A percentile compares a stretch with the other conserved stretches of the same genome.
Evolutionary conservation across 805 yeast species (phyloP).

Genomic region (Sugiyamaella americana): DNA sequence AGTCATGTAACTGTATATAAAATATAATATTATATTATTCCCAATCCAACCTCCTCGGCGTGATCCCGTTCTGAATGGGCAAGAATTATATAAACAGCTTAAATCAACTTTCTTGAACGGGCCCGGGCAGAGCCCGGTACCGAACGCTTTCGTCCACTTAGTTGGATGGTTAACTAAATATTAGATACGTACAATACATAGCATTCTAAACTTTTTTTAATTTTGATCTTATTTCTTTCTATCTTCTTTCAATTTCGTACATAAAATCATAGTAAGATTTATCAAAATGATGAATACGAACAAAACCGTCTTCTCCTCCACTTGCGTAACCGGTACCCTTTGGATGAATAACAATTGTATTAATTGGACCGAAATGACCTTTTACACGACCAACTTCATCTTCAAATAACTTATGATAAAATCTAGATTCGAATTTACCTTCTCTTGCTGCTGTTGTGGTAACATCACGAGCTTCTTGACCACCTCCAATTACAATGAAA

Average conservation of each 20-base stretch:
- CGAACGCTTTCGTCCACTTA: too few species aligned
- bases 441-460: conserved; percentile 92
- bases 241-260: conserved; percentile 65
- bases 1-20: too few species aligned
- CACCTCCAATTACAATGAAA: conserved; percentile 93
- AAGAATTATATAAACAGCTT: too few species aligned
- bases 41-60: too few species aligned
- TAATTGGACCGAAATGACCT: conserved; percentile 99
- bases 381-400: conserved; percentile 96
- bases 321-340: conserved; percentile 89
- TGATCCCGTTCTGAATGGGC: too few species aligned
- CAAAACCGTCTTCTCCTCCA: conserved; percentile 98
- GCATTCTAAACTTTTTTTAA: neutral
- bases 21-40: too few species aligned
- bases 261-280: conserved; percentile 88
- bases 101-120: too few species aligned
- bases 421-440: conserved; percentile 95
- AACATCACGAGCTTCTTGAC: conserved; percentile 98
- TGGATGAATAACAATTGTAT: conserved; percentile 90
- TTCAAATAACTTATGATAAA: conserved; percentile 88
- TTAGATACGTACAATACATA: neutral
- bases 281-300: conserved; percentile 90
- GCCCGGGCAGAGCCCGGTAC: too few species aligned
- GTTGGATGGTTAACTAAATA: too few species aligned
- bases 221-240: neutral